Evolutionary conservation across 169 alveolate genomes (phyloP).

Genomic region (Fabrea salina): DNA sequence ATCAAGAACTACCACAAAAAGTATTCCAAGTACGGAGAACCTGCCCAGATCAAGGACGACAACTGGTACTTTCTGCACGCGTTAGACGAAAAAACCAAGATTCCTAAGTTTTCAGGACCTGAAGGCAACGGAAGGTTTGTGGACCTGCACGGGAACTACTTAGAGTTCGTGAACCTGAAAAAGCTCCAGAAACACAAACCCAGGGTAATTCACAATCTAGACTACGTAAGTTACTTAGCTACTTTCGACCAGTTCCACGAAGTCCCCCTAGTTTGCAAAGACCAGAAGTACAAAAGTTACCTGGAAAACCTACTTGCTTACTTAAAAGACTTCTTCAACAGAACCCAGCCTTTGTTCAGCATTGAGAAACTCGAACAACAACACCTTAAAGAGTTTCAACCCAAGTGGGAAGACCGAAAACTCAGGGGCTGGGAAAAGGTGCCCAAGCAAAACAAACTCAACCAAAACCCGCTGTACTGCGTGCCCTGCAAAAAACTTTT

Average conservation of each 20-base stretch:
- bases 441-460: conserved; percentile 71
- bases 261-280: conserved; percentile 69
- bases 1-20: conserved; percentile 63
- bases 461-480: conserved; percentile 67
- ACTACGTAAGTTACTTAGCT: conserved; percentile 76
- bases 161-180: conserved; percentile 61
- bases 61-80: conserved; percentile 61
- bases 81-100: conserved; percentile 59
- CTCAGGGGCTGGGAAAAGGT: conserved; percentile 68
- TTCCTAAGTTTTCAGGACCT: conserved; percentile 69
- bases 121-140: conserved; percentile 82
- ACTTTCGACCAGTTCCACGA: conserved; percentile 71
- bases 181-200: conserved; percentile 33
- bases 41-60: conserved; percentile 47
- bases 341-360: conserved; percentile 71
- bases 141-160: conserved; percentile 67
- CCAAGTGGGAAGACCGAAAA: conserved; percentile 72
- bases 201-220: conserved; percentile 48
- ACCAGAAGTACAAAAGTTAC: conserved; percentile 64
- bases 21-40: conserved; percentile 37
- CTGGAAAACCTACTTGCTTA: conserved; percentile 59
- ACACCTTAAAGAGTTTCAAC: conserved; percentile 62
- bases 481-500: conserved; percentile 74
- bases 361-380: conserved; percentile 55
- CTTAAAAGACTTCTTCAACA: conserved; percentile 65